phyloP scores from a whole-genome alignment of 495 filamentous ascomycete genomes.

The Xylaria cubensis region DNA sequence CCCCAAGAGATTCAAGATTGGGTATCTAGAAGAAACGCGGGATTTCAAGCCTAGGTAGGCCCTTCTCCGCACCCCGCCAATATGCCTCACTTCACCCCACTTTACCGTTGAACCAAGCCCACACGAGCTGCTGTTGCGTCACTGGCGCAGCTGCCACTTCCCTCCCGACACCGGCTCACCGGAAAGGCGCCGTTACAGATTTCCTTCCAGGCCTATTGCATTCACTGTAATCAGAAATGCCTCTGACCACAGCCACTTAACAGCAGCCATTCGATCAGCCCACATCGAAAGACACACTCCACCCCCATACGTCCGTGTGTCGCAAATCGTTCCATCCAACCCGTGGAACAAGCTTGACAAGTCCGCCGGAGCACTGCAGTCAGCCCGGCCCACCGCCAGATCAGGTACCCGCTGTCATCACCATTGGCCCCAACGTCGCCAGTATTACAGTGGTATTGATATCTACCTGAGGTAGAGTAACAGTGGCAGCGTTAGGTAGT shows the following conservation, averaged over 20 bases:
- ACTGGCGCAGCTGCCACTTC: background rate
- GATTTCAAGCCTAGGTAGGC: conserved; percentile 1
- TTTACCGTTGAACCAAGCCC: background rate
- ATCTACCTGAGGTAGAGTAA: background rate
- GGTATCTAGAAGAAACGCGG: background rate
- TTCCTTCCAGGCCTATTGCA: background rate
- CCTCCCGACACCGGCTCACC: conserved; percentile 9
- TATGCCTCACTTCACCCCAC: conserved; percentile 12
- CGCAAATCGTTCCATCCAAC: conserved; percentile 21
- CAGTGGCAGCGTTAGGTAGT: background rate
- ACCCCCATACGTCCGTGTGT: background rate
- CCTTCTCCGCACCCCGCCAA: conserved; percentile 13
- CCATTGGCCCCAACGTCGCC: background rate
- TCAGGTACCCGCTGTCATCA: background rate
- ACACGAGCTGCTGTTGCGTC: conserved; percentile 14
- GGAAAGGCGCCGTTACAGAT: background rate
- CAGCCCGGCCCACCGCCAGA: background rate
- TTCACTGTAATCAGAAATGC: background rate
- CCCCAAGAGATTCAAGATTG: background rate
- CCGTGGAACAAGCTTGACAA: conserved; percentile 22
- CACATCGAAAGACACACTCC: conserved; percentile 14
- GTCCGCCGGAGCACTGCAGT: background rate
- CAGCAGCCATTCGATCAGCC: conserved; percentile 10
- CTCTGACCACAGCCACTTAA: background rate
- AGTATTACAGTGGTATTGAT: background rate